phyloP scores from a whole-genome alignment of 129 eudicot species.

The Flaveria trinervia region DNA sequence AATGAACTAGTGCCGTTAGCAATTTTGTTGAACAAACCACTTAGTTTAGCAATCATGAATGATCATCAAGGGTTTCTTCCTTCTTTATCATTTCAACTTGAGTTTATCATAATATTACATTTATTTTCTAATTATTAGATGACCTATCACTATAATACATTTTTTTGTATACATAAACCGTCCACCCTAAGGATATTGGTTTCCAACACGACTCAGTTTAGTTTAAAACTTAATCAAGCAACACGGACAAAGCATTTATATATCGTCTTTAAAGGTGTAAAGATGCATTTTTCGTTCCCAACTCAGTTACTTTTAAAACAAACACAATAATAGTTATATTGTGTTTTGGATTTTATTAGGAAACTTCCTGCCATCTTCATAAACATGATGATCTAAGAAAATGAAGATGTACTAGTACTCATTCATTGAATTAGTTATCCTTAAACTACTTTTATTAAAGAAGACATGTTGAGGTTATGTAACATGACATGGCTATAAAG shows the following conservation, averaged over 20 bases:
- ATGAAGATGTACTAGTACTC: constrained; percentile 34
- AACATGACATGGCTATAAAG: too few species aligned
- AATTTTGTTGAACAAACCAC: constrained; percentile 32
- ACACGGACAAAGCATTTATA: not conserved
- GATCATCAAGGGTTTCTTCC: not conserved
- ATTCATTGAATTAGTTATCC: constrained; percentile 11
- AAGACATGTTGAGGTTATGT: not conserved
- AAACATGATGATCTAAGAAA: constrained; percentile 24
- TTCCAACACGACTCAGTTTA: not conserved
- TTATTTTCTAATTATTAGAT: too few species aligned
- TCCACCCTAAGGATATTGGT: too few species aligned
- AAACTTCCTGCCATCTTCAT: constrained; percentile 28
- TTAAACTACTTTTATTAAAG: constrained; percentile 10
- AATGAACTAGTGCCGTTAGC: constrained; percentile 15
- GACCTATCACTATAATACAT: too few species aligned
- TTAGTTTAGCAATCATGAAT: constrained; percentile 27
- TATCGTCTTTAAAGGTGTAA: not conserved
- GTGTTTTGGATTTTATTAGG: constrained; percentile 4
- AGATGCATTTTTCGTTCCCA: not conserved
- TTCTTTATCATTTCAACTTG: constrained; percentile 4
- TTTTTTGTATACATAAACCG: too few species aligned
- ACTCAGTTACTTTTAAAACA: too few species aligned
- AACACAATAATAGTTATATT: too few species aligned
- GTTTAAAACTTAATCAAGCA: not conserved
- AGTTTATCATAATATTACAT: not conserved